These are phyloP conservation scores for Zanthoxylum bungeanum DNA, from an alignment of 345 rosid species.

Conservation along the genomic window DNA sequence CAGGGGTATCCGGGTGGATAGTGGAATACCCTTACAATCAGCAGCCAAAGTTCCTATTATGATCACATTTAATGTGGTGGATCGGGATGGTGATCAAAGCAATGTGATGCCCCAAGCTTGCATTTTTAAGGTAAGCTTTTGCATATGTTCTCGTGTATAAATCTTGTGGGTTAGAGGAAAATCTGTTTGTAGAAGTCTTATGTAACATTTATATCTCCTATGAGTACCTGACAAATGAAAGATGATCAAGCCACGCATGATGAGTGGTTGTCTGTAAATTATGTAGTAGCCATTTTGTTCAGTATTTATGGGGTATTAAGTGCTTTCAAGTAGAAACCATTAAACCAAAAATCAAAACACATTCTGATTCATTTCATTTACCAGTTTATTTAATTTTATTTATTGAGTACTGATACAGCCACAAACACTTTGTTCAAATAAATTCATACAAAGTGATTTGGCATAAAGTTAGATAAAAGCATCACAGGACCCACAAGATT, in stretches of 20 bases:
- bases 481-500: too few relatives aligned
- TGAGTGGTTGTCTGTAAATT: not conserved
- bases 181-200: not conserved
- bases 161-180: not conserved
- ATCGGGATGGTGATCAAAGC: slow-evolving; percentile 64
- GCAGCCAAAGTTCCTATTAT: slow-evolving; percentile 98
- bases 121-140: slow-evolving; percentile 76
- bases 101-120: slow-evolving; percentile 86
- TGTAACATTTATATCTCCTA: not conserved
- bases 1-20: slow-evolving; percentile 79
- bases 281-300: not conserved
- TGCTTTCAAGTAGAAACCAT: not conserved
- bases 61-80: slow-evolving; percentile 89
- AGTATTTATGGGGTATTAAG: not conserved
- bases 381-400: too few relatives aligned
- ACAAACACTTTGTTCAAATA: too few relatives aligned
- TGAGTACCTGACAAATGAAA: not conserved
- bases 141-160: not conserved
- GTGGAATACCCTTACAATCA: slow-evolving; percentile 98
- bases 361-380: not conserved
- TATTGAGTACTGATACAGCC: too few relatives aligned
- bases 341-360: not conserved
- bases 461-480: too few relatives aligned
- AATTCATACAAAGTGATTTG: too few relatives aligned
- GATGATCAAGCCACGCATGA: not conserved